These are phyloP conservation scores for Trichosporon faecale DNA, from an alignment of 1,284 basidiomycete species.

Conservation along the genomic window DNA sequence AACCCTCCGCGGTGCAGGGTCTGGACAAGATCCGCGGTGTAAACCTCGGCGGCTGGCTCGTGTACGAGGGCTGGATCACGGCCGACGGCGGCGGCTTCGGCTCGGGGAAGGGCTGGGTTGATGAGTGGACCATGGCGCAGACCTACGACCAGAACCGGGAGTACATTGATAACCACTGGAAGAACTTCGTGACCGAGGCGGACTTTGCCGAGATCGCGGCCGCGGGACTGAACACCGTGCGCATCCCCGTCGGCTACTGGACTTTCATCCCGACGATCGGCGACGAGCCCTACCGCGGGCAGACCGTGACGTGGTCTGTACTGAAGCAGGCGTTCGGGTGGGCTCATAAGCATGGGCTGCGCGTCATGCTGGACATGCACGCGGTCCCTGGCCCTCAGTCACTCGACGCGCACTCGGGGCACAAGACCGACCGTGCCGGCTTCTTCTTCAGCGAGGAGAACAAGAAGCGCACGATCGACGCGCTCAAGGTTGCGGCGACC, in stretches of 20 bases:
- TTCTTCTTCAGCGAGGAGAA: slow-evolving; percentile 82
- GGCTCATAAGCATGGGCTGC: slow-evolving; percentile 83
- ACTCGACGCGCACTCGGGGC: slow-evolving; percentile 53
- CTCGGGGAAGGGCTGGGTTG: slow-evolving; percentile 46
- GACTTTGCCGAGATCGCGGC: slow-evolving; percentile 86
- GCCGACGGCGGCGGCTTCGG: slow-evolving; percentile 48
- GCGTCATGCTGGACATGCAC: slow-evolving; percentile 80
- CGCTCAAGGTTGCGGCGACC: slow-evolving; percentile 34
- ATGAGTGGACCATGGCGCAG: slow-evolving; percentile 69
- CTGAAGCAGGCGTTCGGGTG: slow-evolving; percentile 72
- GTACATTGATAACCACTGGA: slow-evolving; percentile 69
- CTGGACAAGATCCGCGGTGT: slow-evolving; percentile 68
- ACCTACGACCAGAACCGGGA: slow-evolving; percentile 30
- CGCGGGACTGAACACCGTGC: slow-evolving; percentile 82
- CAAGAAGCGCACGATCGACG: slow-evolving; percentile 71
- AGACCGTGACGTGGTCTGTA: slow-evolving; percentile 67
- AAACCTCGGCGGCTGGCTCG: slow-evolving; percentile 68
- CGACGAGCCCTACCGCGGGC: slow-evolving; percentile 76
- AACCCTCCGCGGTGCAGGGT: background rate
- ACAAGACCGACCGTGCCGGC: slow-evolving; percentile 66
- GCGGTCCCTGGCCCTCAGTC: slow-evolving; percentile 69
- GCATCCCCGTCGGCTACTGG: slow-evolving; percentile 82
- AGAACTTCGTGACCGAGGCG: slow-evolving; percentile 74
- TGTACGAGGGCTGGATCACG: slow-evolving; percentile 57
- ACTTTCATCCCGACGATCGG: slow-evolving; percentile 67